Percentiles rank a stretch among this genome's conserved stretches.
phyloP scores from a whole-genome alignment of 257 asterid species.

The Datura wrightii region DNA sequence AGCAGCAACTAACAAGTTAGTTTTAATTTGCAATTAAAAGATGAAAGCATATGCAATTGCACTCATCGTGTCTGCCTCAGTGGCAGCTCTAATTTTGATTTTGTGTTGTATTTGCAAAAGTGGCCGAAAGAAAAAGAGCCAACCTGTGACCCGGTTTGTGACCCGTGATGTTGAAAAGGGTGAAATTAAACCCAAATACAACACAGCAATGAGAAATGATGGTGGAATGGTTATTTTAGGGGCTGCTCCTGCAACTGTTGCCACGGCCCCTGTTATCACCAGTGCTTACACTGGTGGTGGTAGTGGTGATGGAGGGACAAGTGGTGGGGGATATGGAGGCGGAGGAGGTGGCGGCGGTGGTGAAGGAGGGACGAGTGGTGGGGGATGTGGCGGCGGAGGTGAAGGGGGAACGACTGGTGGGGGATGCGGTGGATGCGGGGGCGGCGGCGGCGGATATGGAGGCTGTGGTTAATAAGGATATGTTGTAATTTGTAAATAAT shows the following conservation, averaged over 20 bases:
- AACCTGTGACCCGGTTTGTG: neutral
- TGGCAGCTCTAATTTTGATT: neutral
- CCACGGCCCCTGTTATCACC: neutral
- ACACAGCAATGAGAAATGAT: neutral
- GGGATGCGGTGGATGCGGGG: neutral
- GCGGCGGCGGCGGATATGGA: neutral
- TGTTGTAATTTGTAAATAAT: neutral
- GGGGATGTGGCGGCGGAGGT: neutral
- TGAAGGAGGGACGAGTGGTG: neutral
- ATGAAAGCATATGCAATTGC: constrained; percentile 28
- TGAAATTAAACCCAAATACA: neutral
- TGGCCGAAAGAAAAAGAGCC: neutral
- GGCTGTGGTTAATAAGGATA: neutral
- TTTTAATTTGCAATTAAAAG: neutral
- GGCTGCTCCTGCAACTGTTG: constrained; percentile 8
- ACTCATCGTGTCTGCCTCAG: neutral
- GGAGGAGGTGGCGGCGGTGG: neutral
- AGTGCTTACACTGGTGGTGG: neutral
- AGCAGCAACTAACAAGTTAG: neutral
- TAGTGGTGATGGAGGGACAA: neutral
- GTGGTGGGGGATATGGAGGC: neutral
- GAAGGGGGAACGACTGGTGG: no score
- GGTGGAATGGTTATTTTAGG: constrained; percentile 20
- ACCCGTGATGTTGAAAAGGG: neutral
- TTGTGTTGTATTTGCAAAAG: neutral